These are phyloP conservation scores for Arabidopsis arenosa DNA, from an alignment of 345 rosid genomes.

Conservation along the genomic window DNA sequence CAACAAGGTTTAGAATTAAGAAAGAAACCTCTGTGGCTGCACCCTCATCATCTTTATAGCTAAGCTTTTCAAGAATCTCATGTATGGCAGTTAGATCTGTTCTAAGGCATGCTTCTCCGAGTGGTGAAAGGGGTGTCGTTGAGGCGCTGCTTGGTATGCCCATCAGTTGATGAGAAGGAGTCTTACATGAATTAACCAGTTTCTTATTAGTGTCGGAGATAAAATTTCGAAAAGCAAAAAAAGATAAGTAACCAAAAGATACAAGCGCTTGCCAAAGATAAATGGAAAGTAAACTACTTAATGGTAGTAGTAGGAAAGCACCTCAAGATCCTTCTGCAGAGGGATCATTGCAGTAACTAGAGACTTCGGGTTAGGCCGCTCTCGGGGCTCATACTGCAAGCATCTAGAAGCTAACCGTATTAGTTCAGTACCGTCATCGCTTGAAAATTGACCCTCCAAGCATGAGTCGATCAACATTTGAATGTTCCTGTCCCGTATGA, in stretches of 20 bases:
- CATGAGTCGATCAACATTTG: slow-evolving; percentile 91
- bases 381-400: slow-evolving; percentile 92
- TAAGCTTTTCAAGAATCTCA: slow-evolving; percentile 71
- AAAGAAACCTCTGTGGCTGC: slow-evolving; percentile 75
- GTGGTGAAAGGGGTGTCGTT: slow-evolving; percentile 61
- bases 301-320: slow-evolving; percentile 45
- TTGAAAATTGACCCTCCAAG: slow-evolving; percentile 87
- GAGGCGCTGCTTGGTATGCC: slow-evolving; percentile 73
- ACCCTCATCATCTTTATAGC: slow-evolving; percentile 93
- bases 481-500: slow-evolving; percentile 88
- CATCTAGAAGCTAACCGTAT: slow-evolving; percentile 93
- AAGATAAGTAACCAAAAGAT: slow-evolving; percentile 11
- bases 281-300: neutral
- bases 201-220: slow-evolving; percentile 29
- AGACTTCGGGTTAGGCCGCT: slow-evolving; percentile 82
- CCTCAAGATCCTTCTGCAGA: slow-evolving; percentile 89
- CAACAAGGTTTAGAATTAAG: slow-evolving; percentile 14
- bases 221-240: neutral
- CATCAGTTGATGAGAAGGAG: slow-evolving; percentile 88
- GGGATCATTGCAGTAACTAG: slow-evolving; percentile 78
- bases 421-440: slow-evolving; percentile 85
- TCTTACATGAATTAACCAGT: slow-evolving; percentile 48
- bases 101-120: slow-evolving; percentile 97
- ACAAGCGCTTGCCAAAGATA: neutral
- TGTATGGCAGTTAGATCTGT: slow-evolving; percentile 82